Evolutionary conservation across 345 rosid genomes (phyloP).

Genomic region (Eucalyptus cloeziana): DNA sequence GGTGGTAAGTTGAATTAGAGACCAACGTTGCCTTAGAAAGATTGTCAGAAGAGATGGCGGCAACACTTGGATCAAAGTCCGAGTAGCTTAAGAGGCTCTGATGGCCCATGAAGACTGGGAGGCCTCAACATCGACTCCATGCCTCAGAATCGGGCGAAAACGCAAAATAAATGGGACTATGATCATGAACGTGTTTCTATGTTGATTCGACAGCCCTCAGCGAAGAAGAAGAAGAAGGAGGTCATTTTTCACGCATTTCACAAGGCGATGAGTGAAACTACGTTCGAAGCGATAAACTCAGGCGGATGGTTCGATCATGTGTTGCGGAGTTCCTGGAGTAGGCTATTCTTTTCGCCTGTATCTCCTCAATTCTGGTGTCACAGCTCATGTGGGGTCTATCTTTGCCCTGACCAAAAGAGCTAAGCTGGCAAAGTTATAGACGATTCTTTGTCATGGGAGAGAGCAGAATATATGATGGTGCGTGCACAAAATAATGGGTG

Average conservation of each 20-base stretch:
- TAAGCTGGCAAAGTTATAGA: not conserved
- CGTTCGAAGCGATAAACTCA: not conserved
- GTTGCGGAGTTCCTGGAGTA: not conserved
- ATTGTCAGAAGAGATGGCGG: not conserved
- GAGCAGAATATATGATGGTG: not conserved
- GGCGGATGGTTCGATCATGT: slow-evolving; percentile 4
- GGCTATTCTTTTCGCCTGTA: not conserved
- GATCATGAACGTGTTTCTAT: not conserved
- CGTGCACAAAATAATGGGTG: not conserved
- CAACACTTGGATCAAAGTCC: not conserved
- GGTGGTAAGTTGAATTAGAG: not conserved
- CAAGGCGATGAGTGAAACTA: not conserved
- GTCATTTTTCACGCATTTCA: not conserved
- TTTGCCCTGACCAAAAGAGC: not conserved
- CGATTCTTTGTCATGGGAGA: not conserved
- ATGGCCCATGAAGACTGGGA: not conserved
- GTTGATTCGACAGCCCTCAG: not conserved
- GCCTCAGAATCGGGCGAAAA: not conserved
- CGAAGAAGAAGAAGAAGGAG: not conserved
- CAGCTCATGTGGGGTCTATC: not conserved
- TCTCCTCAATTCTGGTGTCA: not conserved
- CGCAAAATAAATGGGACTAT: not conserved
- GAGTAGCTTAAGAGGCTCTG: not conserved
- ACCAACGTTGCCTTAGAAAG: not conserved
- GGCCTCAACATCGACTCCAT: not conserved